A percentile compares a stretch with the other conserved stretches of the same genome.
These are phyloP conservation scores for Gossypium ekmanianum DNA, from an alignment of 345 rosid genomes.

Conservation along the genomic window DNA sequence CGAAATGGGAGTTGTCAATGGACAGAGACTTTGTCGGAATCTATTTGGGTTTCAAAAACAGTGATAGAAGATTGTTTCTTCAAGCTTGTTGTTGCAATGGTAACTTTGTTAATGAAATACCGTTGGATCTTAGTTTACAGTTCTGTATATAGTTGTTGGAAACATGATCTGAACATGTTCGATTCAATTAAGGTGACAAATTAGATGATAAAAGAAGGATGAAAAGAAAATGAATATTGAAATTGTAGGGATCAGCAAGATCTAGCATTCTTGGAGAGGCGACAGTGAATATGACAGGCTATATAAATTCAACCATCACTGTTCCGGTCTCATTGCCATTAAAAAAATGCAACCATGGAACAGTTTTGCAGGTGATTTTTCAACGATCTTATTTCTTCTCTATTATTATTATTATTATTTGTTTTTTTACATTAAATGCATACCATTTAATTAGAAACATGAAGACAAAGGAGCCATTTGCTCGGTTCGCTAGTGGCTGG, in stretches of 20 bases:
- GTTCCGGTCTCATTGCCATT: constrained; percentile 47
- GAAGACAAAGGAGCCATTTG: not conserved
- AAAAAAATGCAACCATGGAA: constrained; percentile 47
- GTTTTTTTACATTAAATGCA: not conserved
- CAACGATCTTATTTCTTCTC: not conserved
- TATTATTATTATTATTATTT: not conserved
- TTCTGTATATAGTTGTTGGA: not conserved
- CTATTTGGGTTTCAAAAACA: constrained; percentile 34
- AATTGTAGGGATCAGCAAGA: constrained; percentile 45
- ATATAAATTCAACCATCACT: constrained; percentile 30
- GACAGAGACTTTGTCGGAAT: constrained; percentile 42
- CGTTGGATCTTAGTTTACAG: not conserved
- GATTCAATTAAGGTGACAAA: not conserved
- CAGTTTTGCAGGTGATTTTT: constrained; percentile 41
- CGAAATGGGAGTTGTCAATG: constrained; percentile 57
- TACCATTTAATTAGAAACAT: not conserved
- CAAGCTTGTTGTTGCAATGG: not conserved
- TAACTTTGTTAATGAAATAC: not conserved
- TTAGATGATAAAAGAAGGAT: not conserved
- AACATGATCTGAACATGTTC: not conserved
- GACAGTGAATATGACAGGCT: constrained; percentile 38
- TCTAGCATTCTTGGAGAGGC: constrained; percentile 61
- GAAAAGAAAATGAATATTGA: not conserved
- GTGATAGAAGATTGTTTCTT: constrained; percentile 32
- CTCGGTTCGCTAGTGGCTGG: not conserved